Conservation (phyloP, 495 filamentous ascomycete species). For the Annulohypoxylon bovei region DNA sequence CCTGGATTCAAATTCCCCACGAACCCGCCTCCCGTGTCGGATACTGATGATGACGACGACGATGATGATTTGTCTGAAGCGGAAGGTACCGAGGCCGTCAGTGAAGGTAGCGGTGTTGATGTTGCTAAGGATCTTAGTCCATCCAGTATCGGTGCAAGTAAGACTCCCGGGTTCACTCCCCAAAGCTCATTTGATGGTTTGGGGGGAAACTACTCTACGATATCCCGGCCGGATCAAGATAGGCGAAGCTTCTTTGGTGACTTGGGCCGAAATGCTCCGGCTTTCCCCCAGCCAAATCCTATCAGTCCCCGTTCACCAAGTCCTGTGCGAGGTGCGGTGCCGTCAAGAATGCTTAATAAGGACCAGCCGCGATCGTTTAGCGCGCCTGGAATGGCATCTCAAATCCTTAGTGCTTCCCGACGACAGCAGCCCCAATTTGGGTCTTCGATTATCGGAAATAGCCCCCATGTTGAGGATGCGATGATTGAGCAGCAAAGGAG, state of each 20-base stretch:
- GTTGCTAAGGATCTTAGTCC: slow-evolving; percentile 74
- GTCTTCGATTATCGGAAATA: slow-evolving; percentile 35
- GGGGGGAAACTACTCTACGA: slow-evolving; percentile 55
- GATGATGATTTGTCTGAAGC: slow-evolving; percentile 49
- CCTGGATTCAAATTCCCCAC: slow-evolving; percentile 46
- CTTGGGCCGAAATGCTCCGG: slow-evolving; percentile 60
- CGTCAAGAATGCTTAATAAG: slow-evolving; percentile 57
- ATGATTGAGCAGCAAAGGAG: slow-evolving; percentile 54
- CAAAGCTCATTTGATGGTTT: slow-evolving; percentile 73
- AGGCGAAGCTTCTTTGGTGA: slow-evolving; percentile 72
- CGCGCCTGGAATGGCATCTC: slow-evolving; percentile 63
- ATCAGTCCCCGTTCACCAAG: slow-evolving; percentile 81
- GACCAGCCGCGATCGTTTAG: slow-evolving; percentile 67
- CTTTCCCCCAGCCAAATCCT: slow-evolving; percentile 67
- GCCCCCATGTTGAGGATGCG: slow-evolving; percentile 46
- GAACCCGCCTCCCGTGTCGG: slow-evolving; percentile 43
- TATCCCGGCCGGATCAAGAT: slow-evolving; percentile 56
- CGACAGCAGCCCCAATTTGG: slow-evolving; percentile 36
- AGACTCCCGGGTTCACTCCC: slow-evolving; percentile 68
- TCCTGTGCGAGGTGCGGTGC: slow-evolving; percentile 68
- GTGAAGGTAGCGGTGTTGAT: slow-evolving; percentile 70
- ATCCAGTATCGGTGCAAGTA: slow-evolving; percentile 55
- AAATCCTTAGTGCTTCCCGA: slow-evolving; percentile 51
- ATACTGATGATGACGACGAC: slow-evolving; percentile 52
- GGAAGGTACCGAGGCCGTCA: slow-evolving; percentile 56